phyloP scores from a whole-genome alignment of 108 stramenopile genomes.

The Pseudonitzschia pungens region DNA sequence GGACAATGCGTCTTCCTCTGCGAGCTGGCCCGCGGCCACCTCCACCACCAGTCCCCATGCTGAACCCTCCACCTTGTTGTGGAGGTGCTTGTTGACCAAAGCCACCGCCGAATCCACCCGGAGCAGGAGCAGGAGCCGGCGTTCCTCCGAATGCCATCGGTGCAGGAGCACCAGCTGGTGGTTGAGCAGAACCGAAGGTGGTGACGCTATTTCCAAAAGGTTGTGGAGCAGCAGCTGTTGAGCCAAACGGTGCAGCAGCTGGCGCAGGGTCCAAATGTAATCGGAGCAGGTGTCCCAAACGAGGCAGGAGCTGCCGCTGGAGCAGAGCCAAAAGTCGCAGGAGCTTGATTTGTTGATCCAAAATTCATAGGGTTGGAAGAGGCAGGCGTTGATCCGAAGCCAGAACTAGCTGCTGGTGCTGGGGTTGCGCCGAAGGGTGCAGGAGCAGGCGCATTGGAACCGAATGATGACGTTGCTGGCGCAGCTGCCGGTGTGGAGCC shows the following conservation, averaged over 20 bases:
- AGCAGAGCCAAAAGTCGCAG: slow-evolving; percentile 20
- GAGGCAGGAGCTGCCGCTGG: slow-evolving; percentile 10
- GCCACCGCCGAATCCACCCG: slow-evolving; percentile 25
- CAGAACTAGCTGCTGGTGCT: slow-evolving; percentile 6
- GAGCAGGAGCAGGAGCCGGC: slow-evolving; percentile 11
- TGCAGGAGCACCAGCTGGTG: background rate
- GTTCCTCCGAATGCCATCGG: slow-evolving; percentile 16
- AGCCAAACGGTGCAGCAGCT: slow-evolving; percentile 18
- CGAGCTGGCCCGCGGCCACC: slow-evolving; percentile 8
- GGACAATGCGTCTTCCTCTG: slow-evolving; percentile 22
- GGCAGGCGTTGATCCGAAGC: slow-evolving; percentile 25
- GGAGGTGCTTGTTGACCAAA: slow-evolving; percentile 21
- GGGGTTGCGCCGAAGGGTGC: slow-evolving; percentile 29
- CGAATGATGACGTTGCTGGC: slow-evolving; percentile 1
- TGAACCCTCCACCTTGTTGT: slow-evolving; percentile 18
- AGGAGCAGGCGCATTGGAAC: slow-evolving; percentile 15
- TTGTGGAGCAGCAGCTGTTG: slow-evolving; percentile 18
- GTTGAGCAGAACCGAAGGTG: slow-evolving; percentile 18
- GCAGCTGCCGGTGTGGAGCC: slow-evolving; percentile 29
- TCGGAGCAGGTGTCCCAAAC: slow-evolving; percentile 25
- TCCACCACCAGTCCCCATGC: slow-evolving; percentile 34
- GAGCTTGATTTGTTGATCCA: slow-evolving; percentile 13
- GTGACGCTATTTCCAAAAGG: slow-evolving; percentile 12
- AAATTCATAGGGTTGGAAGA: slow-evolving; percentile 11
- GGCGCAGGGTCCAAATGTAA: slow-evolving; percentile 15